Evolutionary conservation across 164 flowering plant species (phyloP).

Genomic region (Sedum album): DNA sequence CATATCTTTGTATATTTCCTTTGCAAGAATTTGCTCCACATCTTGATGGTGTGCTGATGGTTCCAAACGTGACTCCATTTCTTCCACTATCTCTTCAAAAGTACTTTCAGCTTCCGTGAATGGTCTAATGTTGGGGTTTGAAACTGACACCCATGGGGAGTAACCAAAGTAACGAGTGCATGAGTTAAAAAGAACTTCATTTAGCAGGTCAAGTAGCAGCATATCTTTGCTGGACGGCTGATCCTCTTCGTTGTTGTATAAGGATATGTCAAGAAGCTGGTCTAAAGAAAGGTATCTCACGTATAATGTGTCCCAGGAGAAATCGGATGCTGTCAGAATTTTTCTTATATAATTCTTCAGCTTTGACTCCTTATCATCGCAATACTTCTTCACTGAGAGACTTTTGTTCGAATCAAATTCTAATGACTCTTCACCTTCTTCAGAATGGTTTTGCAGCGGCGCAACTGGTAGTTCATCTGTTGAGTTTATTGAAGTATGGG

Average conservation of each 20-base stretch:
- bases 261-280: constrained; percentile 44
- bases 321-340: constrained; percentile 36
- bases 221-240: constrained; percentile 38
- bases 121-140: constrained; percentile 31
- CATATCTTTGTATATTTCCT: constrained; percentile 49
- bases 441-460: constrained; percentile 54
- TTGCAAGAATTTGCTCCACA: constrained; percentile 52
- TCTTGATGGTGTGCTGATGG: constrained; percentile 29
- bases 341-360: background rate
- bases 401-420: constrained; percentile 15
- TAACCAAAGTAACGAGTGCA: constrained; percentile 36
- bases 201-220: constrained; percentile 64
- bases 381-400: constrained; percentile 32
- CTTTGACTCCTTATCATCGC: background rate
- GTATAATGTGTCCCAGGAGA: constrained; percentile 44
- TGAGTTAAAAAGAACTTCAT: constrained; percentile 62
- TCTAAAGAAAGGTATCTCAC: constrained; percentile 31
- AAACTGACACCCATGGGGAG: constrained; percentile 37
- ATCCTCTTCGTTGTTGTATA: constrained; percentile 41
- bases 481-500: constrained; percentile 6
- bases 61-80: constrained; percentile 40
- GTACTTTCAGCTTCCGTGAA: constrained; percentile 31
- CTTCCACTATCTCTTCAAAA: constrained; percentile 44
- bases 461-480: constrained; percentile 41
- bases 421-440: constrained; percentile 29